Evolutionary conservation across 768 basidiomycete species (phyloP), one percentile per base, ranked within the genome.

Genomic region (Leccinum sublutescens): DNA sequence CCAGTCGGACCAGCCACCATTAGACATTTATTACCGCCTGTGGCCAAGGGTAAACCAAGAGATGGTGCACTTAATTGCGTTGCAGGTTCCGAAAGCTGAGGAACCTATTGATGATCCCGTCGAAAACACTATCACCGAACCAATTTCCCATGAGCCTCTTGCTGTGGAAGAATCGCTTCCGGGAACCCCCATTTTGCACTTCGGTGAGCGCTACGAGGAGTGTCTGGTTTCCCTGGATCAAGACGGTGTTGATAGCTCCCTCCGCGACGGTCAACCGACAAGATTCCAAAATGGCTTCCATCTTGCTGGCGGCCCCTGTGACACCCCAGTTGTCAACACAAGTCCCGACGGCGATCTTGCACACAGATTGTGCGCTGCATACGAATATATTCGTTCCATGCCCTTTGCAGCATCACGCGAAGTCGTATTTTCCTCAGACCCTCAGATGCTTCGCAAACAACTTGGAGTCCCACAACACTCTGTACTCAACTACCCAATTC

Each of bases 1-100:
- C 11, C 52, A 19, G 19, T 27, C 62, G 60, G 19, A 50, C 50
- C 38, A 53, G 36, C 27, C 63, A 15, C 25, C 52, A 34, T 43
- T 60, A 55, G 69, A 73, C 54, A 54, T 66, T 51, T 55, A 68
- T 54, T 54, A 64, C 58, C 62, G 71, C 52, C 58, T 72, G 55
- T 77, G 76, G 76, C 75, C 74, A 7, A 74, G 65, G 57, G 70
- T 73, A 21, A 71, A 70, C 27, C 74, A 76, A 57, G 77, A 78
- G 62, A 71, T 77, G 61, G 66, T 66, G 52, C 73, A 76, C 54
- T 54, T 77, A 34, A 66, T 71, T 57, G 62, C 63, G 2, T 48
- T 50, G 31, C 64, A 64, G 48, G 57, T 23, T 33, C 14, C 19
- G 45, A 51, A 54, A 31, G 17, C 14, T 21, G 51, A 17, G 14